Evolutionary conservation across 306 rosid species (phyloP).

Genomic region (Quercus rubra): DNA sequence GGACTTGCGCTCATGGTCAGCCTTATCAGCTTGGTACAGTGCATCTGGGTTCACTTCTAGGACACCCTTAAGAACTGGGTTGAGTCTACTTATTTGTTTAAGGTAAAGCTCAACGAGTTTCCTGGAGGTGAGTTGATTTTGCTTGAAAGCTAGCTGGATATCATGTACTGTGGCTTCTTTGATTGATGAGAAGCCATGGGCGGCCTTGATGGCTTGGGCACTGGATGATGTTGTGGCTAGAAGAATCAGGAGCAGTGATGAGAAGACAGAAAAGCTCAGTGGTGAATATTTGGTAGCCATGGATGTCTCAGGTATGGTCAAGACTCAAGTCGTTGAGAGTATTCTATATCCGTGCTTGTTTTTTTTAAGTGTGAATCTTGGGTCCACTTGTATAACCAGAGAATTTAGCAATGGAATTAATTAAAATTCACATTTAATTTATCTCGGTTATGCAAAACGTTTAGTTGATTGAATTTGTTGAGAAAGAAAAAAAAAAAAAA

Average conservation of each 20-base stretch:
- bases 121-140: conserved; percentile 36
- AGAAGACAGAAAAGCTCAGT: conserved; percentile 1
- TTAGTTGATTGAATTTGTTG: too few species aligned
- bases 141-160: conserved; percentile 41
- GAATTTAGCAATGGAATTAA: too few species aligned
- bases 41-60: conserved; percentile 58
- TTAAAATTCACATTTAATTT: too few species aligned
- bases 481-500: too few species aligned
- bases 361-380: too few species aligned
- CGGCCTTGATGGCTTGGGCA: not conserved
- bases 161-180: conserved; percentile 42
- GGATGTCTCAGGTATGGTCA: not conserved
- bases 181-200: conserved; percentile 5
- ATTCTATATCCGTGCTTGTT: too few species aligned
- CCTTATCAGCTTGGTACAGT: conserved; percentile 37
- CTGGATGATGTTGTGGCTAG: not conserved
- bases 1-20: conserved; percentile 24
- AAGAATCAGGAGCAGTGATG: conserved; percentile 22
- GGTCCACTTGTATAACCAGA: too few species aligned
- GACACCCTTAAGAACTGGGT: conserved; percentile 33
- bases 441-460: too few species aligned
- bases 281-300: conserved; percentile 28
- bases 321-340: too few species aligned
- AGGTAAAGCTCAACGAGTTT: conserved; percentile 39
- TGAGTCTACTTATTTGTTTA: conserved; percentile 30